Conservation (phyloP, 164 flowering plant species). For the Vitis labrusca region DNA sequence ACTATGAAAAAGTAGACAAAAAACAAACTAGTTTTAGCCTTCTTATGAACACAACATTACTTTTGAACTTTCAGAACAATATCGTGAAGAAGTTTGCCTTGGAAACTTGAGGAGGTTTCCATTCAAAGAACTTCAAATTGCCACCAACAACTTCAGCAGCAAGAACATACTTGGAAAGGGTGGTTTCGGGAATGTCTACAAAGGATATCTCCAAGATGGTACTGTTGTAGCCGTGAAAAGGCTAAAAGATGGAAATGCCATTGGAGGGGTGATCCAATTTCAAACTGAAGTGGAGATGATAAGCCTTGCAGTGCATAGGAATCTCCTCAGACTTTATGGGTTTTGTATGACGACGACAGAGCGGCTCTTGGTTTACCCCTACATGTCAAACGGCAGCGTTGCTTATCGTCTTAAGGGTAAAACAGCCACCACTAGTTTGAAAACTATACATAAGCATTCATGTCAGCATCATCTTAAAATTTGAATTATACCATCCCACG, state of each 20-base stretch:
- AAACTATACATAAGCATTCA: no score
- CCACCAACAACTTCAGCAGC: slow-evolving; percentile 67
- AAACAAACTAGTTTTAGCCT: neutral
- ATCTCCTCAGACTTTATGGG: slow-evolving; percentile 61
- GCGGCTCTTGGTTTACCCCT: slow-evolving; percentile 67
- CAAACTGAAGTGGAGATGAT: slow-evolving; percentile 80
- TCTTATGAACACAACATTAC: neutral
- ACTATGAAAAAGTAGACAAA: neutral
- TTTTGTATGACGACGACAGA: slow-evolving; percentile 61
- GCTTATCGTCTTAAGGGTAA: slow-evolving; percentile 74
- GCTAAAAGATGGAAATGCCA: slow-evolving; percentile 59
- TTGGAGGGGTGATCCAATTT: slow-evolving; percentile 64
- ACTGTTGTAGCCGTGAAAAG: slow-evolving; percentile 66
- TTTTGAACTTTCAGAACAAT: slow-evolving; percentile 42
- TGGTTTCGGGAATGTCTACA: slow-evolving; percentile 73
- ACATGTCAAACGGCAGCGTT: slow-evolving; percentile 80
- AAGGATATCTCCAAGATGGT: slow-evolving; percentile 68
- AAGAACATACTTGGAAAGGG: slow-evolving; percentile 71
- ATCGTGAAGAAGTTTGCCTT: slow-evolving; percentile 47
- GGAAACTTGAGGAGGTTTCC: slow-evolving; percentile 64
- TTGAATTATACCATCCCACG: no score
- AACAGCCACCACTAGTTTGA: neutral
- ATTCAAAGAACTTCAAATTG: slow-evolving; percentile 59
- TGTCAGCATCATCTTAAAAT: no score
- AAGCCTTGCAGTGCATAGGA: slow-evolving; percentile 70